Base-by-base conservation (phyloP, 1,284 basidiomycete genomes). In the Exobasidium cylindrosporum region DNA sequence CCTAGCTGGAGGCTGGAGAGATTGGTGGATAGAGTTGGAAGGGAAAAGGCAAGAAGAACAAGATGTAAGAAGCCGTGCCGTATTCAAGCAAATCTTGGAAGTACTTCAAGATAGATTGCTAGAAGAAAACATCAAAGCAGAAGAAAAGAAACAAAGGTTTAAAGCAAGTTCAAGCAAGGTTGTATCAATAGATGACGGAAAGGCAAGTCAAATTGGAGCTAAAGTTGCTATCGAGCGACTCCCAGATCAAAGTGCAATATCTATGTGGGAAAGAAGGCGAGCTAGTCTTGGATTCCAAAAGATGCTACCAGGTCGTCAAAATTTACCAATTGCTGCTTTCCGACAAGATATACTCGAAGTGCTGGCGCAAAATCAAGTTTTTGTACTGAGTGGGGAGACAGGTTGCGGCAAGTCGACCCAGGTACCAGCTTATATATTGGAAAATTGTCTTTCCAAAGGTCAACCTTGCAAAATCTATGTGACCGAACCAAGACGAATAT, bases 391-490 rank as follows among this genome's bases (percentile, higher is more conserved):
- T 73, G 96, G 96, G 49, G 96, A 98, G 82, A 99, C 96, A 3
- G 96, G 96, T 71, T 99, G 93, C 74, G 96, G 95, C 14, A 99
- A 99, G 82, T 97, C 94, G 1, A 98, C 96, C 0, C 96, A 98
- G 82, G 86, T 98, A 2, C 96, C 96, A 0, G 86, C 91, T 0
- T 98, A 92, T 82, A 90, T 98, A 64, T 84, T 99, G 7, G 96
- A 99, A 80, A 87, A 96, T 76, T 88, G 91, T 58, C 85, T 97
- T 17, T 86, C 88, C 4, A 85, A 85, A 62, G 95, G 94, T 21
- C 86, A 85, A 69, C 85, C 87, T 55, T 97, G 93, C 83, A 95
- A 90, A 81, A 91, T 99, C 69, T 92, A 88, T 74, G 96, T 94
- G 68, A 97, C 95, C 1, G 95, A 99, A 66, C 96, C 96, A 0